Conservation (phyloP, 192 early-diverging fungal species). For the Lunasporangiospora selenospora region DNA sequence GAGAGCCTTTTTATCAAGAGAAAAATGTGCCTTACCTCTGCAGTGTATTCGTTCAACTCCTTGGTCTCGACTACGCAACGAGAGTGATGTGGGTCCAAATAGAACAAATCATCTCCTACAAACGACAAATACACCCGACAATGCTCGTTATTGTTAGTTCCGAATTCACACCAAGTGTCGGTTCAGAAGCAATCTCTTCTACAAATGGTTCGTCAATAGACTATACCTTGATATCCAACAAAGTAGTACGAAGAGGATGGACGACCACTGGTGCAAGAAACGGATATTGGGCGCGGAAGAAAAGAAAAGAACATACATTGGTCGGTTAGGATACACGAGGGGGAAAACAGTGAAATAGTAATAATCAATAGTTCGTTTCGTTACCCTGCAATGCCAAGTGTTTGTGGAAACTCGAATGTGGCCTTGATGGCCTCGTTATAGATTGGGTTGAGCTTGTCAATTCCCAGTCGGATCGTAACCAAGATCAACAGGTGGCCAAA, state of each 20-base stretch:
- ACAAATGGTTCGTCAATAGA: too few species aligned
- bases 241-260: slow-evolving; percentile 97
- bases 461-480: slow-evolving; percentile 88
- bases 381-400: slow-evolving; percentile 92
- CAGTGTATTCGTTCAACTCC: slow-evolving; percentile 50
- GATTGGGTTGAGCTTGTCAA: slow-evolving; percentile 86
- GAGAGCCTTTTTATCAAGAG: not conserved
- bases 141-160: not conserved
- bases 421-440: slow-evolving; percentile 79
- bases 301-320: too few species aligned
- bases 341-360: too few species aligned
- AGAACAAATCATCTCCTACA: slow-evolving; percentile 78
- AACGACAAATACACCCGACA: not conserved
- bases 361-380: slow-evolving; percentile 3
- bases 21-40: slow-evolving; percentile 49
- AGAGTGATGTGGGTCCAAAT: slow-evolving; percentile 92
- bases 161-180: not conserved
- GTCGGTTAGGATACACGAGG: too few species aligned
- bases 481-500: slow-evolving; percentile 83
- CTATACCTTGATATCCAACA: slow-evolving; percentile 81
- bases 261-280: too few species aligned
- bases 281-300: too few species aligned
- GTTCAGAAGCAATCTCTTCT: too few species aligned
- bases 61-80: slow-evolving; percentile 69
- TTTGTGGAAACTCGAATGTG: slow-evolving; percentile 79